These are phyloP conservation scores for Guillardia theta DNA, from an alignment of 78 protist species.

Conservation along the genomic window DNA sequence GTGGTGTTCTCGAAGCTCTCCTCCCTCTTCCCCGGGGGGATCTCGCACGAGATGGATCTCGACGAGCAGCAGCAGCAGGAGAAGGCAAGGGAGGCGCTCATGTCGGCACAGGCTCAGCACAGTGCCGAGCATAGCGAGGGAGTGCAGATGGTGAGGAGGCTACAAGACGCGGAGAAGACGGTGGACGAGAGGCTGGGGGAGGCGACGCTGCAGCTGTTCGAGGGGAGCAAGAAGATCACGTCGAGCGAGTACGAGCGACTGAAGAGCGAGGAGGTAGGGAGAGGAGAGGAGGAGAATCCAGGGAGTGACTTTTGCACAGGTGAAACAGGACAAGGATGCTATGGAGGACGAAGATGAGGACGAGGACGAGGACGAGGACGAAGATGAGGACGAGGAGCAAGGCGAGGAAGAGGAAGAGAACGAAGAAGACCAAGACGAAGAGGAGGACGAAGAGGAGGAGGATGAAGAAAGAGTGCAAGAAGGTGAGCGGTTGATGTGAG, in stretches of 20 bases:
- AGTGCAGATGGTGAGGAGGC: conserved; percentile 63
- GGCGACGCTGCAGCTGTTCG: neutral
- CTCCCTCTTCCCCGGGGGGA: neutral
- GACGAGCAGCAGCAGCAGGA: conserved; percentile 54
- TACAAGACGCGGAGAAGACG: conserved; percentile 50
- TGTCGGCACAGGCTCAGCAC: neutral
- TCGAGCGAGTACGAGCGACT: neutral
- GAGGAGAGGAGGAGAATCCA: too few species aligned
- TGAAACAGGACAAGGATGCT: conserved; percentile 44
- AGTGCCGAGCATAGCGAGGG: conserved; percentile 63
- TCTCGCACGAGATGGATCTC: conserved; percentile 61
- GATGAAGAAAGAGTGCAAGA: too few species aligned
- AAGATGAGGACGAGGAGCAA: neutral
- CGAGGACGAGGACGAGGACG: neutral
- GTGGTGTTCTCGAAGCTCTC: conserved; percentile 7
- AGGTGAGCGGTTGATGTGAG: too few species aligned
- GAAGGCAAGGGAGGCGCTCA: neutral
- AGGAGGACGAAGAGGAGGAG: conserved; percentile 36
- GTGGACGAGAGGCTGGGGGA: conserved; percentile 2
- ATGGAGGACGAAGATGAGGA: neutral
- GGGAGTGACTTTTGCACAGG: neutral
- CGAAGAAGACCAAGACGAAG: neutral
- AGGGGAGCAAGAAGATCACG: neutral
- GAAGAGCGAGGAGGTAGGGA: neutral
- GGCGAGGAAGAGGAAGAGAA: neutral